Evolutionary conservation across 345 rosid genomes (phyloP).

Genomic region (Salix arbutifolia): DNA sequence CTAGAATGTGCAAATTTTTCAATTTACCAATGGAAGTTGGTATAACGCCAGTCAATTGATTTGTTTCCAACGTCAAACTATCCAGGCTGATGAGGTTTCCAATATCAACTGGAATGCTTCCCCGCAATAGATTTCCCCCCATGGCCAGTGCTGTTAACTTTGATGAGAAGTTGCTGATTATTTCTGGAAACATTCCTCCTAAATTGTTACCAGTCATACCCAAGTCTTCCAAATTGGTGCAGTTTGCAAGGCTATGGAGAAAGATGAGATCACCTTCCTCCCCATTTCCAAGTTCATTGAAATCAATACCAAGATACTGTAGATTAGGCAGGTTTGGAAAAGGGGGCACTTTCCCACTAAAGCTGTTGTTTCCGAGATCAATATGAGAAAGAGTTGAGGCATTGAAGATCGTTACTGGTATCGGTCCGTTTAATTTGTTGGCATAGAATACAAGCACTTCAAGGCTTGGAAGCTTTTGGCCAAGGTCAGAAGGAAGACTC

Average conservation of each 20-base stretch:
- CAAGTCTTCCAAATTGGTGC: neutral
- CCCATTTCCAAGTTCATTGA: neutral
- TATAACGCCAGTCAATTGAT: constrained; percentile 12
- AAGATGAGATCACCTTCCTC: constrained; percentile 8
- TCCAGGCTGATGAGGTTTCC: constrained; percentile 22
- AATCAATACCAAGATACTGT: fast-evolving
- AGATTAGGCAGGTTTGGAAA: constrained; percentile 1
- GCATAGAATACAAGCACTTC: neutral
- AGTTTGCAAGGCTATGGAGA: constrained; percentile 1
- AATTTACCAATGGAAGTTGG: neutral
- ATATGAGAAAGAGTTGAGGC: neutral
- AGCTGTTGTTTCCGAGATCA: fast-evolving
- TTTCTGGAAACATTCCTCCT: neutral
- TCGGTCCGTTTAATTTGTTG: constrained; percentile 15
- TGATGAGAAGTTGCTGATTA: constrained; percentile 10
- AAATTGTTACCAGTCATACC: neutral
- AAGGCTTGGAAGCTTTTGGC: constrained; percentile 15
- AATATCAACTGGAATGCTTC: constrained; percentile 2
- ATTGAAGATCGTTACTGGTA: constrained; percentile 24
- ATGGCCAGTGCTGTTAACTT: fast-evolving
- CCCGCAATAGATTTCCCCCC: neutral
- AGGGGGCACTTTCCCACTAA: constrained; percentile 11
- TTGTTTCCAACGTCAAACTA: neutral
- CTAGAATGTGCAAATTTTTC: neutral
- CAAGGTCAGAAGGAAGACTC: neutral